Percentiles rank a stretch among this genome's conserved stretches.
phyloP scores from a whole-genome alignment of 225 moss, liverwort and hornwort genomes.

The Polytrichum commune region DNA sequence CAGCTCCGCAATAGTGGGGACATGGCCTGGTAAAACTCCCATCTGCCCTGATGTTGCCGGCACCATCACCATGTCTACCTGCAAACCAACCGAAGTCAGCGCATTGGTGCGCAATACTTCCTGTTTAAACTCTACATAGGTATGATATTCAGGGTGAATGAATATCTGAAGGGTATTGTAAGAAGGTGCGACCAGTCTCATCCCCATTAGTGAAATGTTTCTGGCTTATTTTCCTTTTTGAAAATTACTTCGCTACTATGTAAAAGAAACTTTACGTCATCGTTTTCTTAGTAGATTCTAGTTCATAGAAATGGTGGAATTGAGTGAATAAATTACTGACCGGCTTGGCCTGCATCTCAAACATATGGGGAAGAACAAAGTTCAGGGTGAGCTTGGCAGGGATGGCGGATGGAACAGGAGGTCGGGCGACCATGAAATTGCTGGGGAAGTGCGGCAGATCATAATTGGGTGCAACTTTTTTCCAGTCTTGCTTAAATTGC shows the following conservation, averaged over 20 bases:
- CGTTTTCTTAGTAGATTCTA: too few relatives aligned
- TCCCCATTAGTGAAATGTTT: too few relatives aligned
- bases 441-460: conserved; percentile 57
- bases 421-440: conserved; percentile 55
- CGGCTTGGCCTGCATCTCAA: conserved; percentile 42
- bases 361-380: conserved; percentile 48
- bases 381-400: conserved; percentile 70
- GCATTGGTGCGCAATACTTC: too few relatives aligned
- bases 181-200: too few relatives aligned
- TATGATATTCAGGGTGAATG: too few relatives aligned
- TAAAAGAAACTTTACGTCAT: too few relatives aligned
- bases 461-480: conserved; percentile 52
- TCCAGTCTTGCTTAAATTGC: conserved; percentile 58
- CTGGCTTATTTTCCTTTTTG: too few relatives aligned
- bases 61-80: conserved; percentile 66
- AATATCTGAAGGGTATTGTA: too few relatives aligned
- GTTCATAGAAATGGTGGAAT: too few relatives aligned
- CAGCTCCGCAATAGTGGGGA: conserved; percentile 56
- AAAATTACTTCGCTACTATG: too few relatives aligned
- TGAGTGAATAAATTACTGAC: conserved; percentile 22
- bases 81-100: background rate
- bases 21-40: conserved; percentile 67
- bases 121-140: too few relatives aligned
- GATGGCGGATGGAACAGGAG: conserved; percentile 38
- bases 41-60: conserved; percentile 60